Base-by-base conservation (phyloP, 805 yeast genomes). In the Candida glaebosa region DNA sequence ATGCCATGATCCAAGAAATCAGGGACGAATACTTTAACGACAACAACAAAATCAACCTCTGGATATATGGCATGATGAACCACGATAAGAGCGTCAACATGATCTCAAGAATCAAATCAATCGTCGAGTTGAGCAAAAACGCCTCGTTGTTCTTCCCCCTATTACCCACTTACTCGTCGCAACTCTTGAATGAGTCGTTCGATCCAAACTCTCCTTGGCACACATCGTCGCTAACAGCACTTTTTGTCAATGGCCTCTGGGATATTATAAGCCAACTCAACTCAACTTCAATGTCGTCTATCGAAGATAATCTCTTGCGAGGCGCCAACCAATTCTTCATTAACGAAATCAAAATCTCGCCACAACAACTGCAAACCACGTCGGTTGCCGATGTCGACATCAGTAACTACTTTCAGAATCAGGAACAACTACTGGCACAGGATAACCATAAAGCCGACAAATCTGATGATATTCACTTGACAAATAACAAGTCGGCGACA, bases 11-110 rank as follows among this genome's bases (percentile, higher is more conserved):
- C 18, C 52, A 63, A n/a, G 74, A 71, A 5, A 38, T 89, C 15
- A 69, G 77, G 41, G 96, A 90, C 56, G 95, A 87, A 51, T 82
- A 76, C 50, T 66, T 82, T 50, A 69, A 68, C 24, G 50, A 54
- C 12, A 56, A 54, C 36, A 60, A 57, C 44, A 69, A 68, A 44
- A 50, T 64, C 41, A 61, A 61, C 40, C 39, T 68, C 7, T 67
- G 74, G 73, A 49, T 50, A 3, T 63, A 60, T 50, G 71, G 60
- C 1, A 38, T 63, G 14, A 31, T 55, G 39, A 24, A 24, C 12
- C 10, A 24, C 12, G 34, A 44, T 19, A n/a, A 43, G 22, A 34
- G 36, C 4, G 12, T 26, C 5, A 39, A 39, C 8, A 17, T 32
- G 7, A 33, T 67, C 39, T 71, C 76, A 31, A 63, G 81, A 42